These are phyloP conservation scores for Fusarium fujikuroi DNA, from an alignment of 2,329 filamentous ascomycete species.

Conservation along the genomic window DNA sequence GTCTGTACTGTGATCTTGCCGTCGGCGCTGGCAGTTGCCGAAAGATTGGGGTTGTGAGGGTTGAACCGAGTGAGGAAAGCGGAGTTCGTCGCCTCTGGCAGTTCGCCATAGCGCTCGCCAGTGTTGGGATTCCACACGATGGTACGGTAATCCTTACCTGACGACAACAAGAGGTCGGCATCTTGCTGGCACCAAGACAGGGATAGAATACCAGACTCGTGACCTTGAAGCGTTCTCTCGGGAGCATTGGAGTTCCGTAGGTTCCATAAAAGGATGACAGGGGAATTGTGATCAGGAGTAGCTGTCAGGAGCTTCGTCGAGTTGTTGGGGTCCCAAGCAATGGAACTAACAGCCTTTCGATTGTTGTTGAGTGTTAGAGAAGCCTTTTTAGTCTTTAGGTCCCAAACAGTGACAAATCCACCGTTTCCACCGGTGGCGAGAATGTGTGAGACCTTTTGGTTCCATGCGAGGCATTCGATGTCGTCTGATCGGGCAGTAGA, in stretches of 20 bases:
- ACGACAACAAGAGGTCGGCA: constrained; percentile 87
- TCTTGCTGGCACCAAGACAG: constrained; percentile 97
- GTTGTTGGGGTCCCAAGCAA: constrained; percentile 97
- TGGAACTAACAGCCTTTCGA: constrained; percentile 91
- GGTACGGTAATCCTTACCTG: constrained; percentile 95
- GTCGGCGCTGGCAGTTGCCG: constrained; percentile 96
- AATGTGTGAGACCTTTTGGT: constrained; percentile 97
- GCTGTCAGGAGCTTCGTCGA: constrained; percentile 94
- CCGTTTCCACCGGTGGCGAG: constrained; percentile 92
- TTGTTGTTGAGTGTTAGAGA: constrained; percentile 96
- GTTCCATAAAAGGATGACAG: constrained; percentile 93
- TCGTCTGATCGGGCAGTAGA: constrained; percentile 91
- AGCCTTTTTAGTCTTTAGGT: constrained; percentile 97
- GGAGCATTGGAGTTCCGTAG: constrained; percentile 95
- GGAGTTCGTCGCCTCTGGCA: constrained; percentile 99
- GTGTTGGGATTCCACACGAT: constrained; percentile 97
- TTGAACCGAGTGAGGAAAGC: constrained; percentile 96
- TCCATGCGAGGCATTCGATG: constrained; percentile 97
- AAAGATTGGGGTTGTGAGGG: constrained; percentile 89
- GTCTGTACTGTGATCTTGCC: constrained; percentile 96
- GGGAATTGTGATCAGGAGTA: constrained; percentile 87
- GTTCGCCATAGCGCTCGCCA: constrained; percentile 87
- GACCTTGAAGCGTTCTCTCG: constrained; percentile 87
- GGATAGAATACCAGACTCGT: constrained; percentile 92
- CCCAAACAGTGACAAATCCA: constrained; percentile 98